Conservation (phyloP, 345 rosid species). For the Eucalyptus marginata region DNA sequence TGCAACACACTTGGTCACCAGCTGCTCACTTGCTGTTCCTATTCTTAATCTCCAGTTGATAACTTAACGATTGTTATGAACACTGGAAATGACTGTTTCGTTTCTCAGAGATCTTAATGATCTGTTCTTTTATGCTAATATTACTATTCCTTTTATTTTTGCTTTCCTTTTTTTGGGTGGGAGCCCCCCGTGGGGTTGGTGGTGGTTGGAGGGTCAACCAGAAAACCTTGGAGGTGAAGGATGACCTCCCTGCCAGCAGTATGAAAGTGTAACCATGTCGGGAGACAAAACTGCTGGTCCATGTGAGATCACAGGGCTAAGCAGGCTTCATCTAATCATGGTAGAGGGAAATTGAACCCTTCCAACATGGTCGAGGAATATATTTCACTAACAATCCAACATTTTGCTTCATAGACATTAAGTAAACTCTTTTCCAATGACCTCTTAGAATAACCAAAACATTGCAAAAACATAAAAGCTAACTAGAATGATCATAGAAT, state of each 20-base stretch:
- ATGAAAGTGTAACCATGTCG: not conserved
- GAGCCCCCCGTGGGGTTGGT: too few relatives aligned
- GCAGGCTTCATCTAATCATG: not conserved
- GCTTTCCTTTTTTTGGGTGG: not conserved
- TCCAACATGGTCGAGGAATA: not conserved
- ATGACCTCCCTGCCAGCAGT: not conserved
- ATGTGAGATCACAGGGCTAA: not conserved
- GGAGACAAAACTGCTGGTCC: not conserved
- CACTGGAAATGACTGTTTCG: not conserved
- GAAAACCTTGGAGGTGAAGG: not conserved
- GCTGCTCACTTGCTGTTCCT: not conserved
- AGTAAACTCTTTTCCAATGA: not conserved
- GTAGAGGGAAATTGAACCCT: not conserved
- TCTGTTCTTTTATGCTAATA: not conserved
- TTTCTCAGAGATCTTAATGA: not conserved
- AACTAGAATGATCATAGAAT: not conserved
- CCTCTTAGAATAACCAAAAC: not conserved
- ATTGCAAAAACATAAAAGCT: not conserved
- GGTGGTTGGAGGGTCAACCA: not conserved
- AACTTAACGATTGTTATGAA: not conserved
- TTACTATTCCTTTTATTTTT: not conserved
- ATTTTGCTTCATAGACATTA: not conserved
- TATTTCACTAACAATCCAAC: not conserved
- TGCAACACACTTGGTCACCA: not conserved
- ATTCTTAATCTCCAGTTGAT: not conserved